Conservation (phyloP, 169 alveolate genomes). For the Cryptosporidium felis region DNA sequence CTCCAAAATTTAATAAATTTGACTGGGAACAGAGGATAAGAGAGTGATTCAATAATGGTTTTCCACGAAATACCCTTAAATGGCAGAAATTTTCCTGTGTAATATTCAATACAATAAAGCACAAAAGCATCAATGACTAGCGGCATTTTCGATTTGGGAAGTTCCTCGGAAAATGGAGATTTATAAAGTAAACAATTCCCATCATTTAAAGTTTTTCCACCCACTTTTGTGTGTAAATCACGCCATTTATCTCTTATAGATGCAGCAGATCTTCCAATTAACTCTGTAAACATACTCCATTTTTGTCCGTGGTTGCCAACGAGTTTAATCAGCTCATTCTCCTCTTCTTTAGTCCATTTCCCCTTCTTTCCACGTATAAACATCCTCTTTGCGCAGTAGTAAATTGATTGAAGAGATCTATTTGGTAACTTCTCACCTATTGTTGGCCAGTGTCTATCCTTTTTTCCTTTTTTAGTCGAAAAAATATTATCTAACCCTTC, state of each 20-base stretch:
- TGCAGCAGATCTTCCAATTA: slow-evolving; percentile 70
- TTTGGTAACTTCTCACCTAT: slow-evolving; percentile 60
- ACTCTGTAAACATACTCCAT: slow-evolving; percentile 64
- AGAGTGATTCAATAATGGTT: slow-evolving; percentile 27
- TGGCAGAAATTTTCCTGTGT: slow-evolving; percentile 61
- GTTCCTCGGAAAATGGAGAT: background rate
- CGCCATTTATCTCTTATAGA: slow-evolving; percentile 70
- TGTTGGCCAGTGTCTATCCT: slow-evolving; percentile 64
- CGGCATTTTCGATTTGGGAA: slow-evolving; percentile 52
- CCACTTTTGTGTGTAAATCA: slow-evolving; percentile 36
- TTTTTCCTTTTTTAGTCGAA: slow-evolving; percentile 22
- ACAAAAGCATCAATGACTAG: slow-evolving; percentile 39
- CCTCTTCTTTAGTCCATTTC: slow-evolving; percentile 67
- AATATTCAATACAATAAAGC: slow-evolving; percentile 54
- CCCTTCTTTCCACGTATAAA: slow-evolving; percentile 43
- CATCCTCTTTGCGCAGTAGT: slow-evolving; percentile 65
- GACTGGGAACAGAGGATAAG: slow-evolving; percentile 26
- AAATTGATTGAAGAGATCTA: slow-evolving; percentile 60
- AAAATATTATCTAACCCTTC: slow-evolving; percentile 55
- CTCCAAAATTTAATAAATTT: slow-evolving; percentile 42
- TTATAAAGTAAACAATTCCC: background rate
- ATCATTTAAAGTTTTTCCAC: background rate
- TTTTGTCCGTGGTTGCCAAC: slow-evolving; percentile 41
- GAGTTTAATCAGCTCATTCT: slow-evolving; percentile 44
- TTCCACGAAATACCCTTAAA: slow-evolving; percentile 63